Percentiles rank a stretch among this genome's conserved stretches.
Evolutionary conservation across 2,329 filamentous ascomycete genomes (phyloP).

Genomic region (Scedosporium aurantiacum): DNA sequence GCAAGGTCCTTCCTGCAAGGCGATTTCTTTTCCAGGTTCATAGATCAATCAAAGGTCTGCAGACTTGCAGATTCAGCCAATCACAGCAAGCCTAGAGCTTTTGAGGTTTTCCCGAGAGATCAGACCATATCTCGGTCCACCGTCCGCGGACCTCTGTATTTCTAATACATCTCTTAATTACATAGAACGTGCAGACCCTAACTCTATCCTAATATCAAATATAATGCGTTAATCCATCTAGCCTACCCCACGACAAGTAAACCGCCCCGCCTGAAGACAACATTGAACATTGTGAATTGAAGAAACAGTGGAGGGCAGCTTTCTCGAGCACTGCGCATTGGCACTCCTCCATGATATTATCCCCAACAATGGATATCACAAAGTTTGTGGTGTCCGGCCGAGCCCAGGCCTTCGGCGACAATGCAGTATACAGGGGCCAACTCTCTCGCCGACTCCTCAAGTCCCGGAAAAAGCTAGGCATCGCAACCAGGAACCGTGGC

Average conservation of each 20-base stretch:
- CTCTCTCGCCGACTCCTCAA: conserved; percentile 57
- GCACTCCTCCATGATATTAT: not conserved
- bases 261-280: not conserved
- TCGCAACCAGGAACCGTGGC: conserved; percentile 72
- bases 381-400: conserved; percentile 68
- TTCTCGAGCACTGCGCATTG: not conserved
- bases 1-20: not conserved
- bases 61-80: not conserved
- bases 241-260: not conserved
- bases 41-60: not conserved
- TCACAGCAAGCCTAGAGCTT: not conserved
- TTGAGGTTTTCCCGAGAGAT: not conserved
- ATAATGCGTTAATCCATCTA: not conserved
- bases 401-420: conserved; percentile 47
- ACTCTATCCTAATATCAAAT: not conserved
- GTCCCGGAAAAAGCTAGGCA: conserved; percentile 72
- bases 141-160: not conserved
- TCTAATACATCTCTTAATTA: not conserved
- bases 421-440: conserved; percentile 3
- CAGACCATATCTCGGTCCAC: not conserved
- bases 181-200: not conserved
- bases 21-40: not conserved
- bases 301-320: not conserved
- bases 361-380: conserved; percentile 70
- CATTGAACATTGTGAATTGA: no score